Evolutionary conservation across 2,329 filamentous ascomycete genomes (phyloP), one percentile per base, ranked within the genome.

Genomic region (Apiospora pterosperma): DNA sequence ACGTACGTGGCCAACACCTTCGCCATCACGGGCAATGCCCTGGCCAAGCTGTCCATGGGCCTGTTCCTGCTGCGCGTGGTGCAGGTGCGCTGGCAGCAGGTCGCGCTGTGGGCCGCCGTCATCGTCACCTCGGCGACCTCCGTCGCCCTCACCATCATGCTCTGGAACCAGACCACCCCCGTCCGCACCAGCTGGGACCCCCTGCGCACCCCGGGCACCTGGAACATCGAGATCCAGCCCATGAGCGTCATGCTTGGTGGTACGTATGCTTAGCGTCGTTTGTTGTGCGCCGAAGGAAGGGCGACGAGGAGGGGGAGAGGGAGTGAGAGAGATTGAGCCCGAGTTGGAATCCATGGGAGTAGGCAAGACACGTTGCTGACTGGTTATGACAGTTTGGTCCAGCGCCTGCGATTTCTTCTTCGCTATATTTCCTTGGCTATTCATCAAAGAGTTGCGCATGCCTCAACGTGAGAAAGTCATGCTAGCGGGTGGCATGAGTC

Each of bases 21-120:
- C 61, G 74, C 74, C 62, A 76, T 78, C 59, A 73, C 69, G 0
- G 77, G 77, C 14, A 79, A 78, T 44, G 76, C 77, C 31, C 72
- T 78, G 69, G 76, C 77, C 61, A 79, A 79, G 66, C 66, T 78
- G 5, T 78, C 75, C 3, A 77, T 78, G 75, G 77, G 76, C 6
- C 69, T 78, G 7, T 79, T 79, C 55, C 67, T 79, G n/a, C 68
- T 79, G 14, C 73, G 77, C 0, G 76, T 78, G 4, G 76, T 78
- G 4, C 76, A 76, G 68, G 67, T 72, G 4, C 68, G 69, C 16
- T 75, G 74, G 68, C 76, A 78, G 58, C 75, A 76, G 64, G 67
- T 73, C 14, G 71, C 70, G 0, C 71, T 78, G 1, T 78, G 77
- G 77, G 44, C 67, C 3, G 73, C 76, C 0, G 73, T 77, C 39